phyloP scores from a whole-genome alignment of 768 basidiomycete genomes.

The Boletus pseudopeckii region DNA sequence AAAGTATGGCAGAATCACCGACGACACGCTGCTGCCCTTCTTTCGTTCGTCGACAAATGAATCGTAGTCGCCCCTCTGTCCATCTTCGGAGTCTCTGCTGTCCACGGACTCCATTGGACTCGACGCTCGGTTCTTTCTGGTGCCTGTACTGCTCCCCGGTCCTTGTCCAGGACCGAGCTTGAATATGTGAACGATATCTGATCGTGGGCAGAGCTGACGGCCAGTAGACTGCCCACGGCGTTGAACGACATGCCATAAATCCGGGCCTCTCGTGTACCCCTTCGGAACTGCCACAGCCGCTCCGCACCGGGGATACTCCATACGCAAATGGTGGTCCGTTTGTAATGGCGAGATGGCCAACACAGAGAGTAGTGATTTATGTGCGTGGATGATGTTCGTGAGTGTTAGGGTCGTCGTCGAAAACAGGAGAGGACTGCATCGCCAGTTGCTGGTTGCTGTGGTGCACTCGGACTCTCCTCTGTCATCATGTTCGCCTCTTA shows the following conservation, averaged over 20 bases:
- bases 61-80: conserved; percentile 71
- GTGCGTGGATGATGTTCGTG: conserved; percentile 94
- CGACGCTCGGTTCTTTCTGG: conserved; percentile 34
- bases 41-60: conserved; percentile 79
- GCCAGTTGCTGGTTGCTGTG: conserved; percentile 51
- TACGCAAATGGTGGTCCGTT: conserved; percentile 96
- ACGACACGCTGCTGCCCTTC: conserved; percentile 55
- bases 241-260: conserved; percentile 91
- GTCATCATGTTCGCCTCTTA: too few species aligned
- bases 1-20: too few species aligned
- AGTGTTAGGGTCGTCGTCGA: conserved; percentile 89
- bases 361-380: conserved; percentile 89
- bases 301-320: conserved; percentile 90
- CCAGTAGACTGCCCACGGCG: conserved; percentile 72
- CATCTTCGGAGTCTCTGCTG: conserved; percentile 55
- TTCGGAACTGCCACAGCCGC: conserved; percentile 91
- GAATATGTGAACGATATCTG: conserved; percentile 97
- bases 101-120: conserved; percentile 70
- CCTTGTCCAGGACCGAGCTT: conserved; percentile 57
- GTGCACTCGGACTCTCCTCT: conserved; percentile 38
- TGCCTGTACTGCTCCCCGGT: conserved; percentile 10
- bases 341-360: conserved; percentile 79
- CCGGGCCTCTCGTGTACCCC: conserved; percentile 81
- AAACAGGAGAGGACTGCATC: conserved; percentile 96
- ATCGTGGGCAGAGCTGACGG: conserved; percentile 88